Conservation (phyloP, 2,329 filamentous ascomycete genomes). For the Leptosphaerulina australis region DNA sequence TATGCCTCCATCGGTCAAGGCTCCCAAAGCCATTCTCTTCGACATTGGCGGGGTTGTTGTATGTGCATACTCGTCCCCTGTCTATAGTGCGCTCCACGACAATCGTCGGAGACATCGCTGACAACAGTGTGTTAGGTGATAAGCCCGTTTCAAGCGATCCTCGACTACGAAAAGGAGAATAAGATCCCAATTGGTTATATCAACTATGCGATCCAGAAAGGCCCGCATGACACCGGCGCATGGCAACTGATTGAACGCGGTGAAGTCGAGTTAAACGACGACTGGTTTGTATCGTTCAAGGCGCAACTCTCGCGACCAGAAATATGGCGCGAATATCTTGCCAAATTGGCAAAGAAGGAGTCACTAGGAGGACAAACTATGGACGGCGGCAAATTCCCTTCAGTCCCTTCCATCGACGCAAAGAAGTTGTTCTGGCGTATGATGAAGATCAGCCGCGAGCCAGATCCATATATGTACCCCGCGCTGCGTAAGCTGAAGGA, state of each 20-base stretch:
- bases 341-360: conserved; percentile 32
- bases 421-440: conserved; percentile 86
- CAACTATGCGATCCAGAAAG: conserved; percentile 84
- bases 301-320: conserved; percentile 69
- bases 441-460: conserved; percentile 74
- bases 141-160: conserved; percentile 90
- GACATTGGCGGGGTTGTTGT: conserved; percentile 98
- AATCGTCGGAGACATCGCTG: conserved; percentile 3
- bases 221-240: conserved; percentile 72
- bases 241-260: conserved; percentile 92
- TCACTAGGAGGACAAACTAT: conserved; percentile 37
- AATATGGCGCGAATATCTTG: conserved; percentile 70
- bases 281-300: conserved; percentile 79
- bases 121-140: conserved; percentile 66
- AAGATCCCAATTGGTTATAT: conserved; percentile 87
- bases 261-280: conserved; percentile 73
- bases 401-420: conserved; percentile 74
- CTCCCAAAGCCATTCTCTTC: conserved; percentile 65
- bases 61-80: conserved; percentile 55
- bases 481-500: conserved; percentile 72
- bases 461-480: conserved; percentile 88
- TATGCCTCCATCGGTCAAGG: conserved; percentile 19
- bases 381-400: conserved; percentile 54
- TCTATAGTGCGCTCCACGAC: background rate
- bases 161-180: conserved; percentile 81